Conservation (phyloP, 352 stramenopile species). For the Aphanomyces invadans region DNA sequence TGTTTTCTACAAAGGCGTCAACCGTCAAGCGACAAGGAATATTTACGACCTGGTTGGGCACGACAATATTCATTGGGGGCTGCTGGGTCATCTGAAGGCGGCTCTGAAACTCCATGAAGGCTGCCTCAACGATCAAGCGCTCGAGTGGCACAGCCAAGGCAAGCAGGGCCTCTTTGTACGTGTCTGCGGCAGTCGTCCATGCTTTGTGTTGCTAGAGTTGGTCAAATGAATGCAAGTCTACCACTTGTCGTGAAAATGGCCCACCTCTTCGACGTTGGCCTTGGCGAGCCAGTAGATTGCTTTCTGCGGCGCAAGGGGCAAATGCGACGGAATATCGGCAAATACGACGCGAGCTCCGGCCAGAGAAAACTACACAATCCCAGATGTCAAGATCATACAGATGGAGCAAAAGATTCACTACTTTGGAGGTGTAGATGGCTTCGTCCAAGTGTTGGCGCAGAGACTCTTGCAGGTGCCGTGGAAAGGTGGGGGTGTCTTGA, state of each 20-base stretch:
- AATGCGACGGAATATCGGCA: conserved; percentile 8
- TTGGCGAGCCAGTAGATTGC: conserved; percentile 13
- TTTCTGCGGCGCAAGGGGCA: background rate
- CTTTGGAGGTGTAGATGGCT: conserved; percentile 20
- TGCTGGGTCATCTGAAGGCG: background rate
- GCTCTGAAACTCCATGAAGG: conserved; percentile 1
- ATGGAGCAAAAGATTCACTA: background rate
- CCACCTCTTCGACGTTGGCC: conserved; percentile 15
- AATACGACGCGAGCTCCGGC: conserved; percentile 11
- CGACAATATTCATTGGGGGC: conserved; percentile 3
- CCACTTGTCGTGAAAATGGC: background rate
- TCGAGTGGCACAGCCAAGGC: background rate
- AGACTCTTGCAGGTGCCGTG: background rate
- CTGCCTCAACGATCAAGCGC: conserved; percentile 2
- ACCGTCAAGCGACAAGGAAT: background rate
- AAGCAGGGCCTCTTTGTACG: background rate
- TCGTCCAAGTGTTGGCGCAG: conserved; percentile 11
- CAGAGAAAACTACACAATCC: conserved; percentile 6
- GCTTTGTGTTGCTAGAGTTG: conserved; percentile 13
- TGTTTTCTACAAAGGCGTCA: background rate
- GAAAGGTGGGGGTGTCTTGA: background rate
- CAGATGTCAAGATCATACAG: background rate
- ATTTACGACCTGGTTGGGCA: background rate
- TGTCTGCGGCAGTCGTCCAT: background rate
- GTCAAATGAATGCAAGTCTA: background rate